These are phyloP conservation scores for Alloascoidea hylecoeti DNA, from an alignment of 805 yeast species.

Conservation along the genomic window DNA sequence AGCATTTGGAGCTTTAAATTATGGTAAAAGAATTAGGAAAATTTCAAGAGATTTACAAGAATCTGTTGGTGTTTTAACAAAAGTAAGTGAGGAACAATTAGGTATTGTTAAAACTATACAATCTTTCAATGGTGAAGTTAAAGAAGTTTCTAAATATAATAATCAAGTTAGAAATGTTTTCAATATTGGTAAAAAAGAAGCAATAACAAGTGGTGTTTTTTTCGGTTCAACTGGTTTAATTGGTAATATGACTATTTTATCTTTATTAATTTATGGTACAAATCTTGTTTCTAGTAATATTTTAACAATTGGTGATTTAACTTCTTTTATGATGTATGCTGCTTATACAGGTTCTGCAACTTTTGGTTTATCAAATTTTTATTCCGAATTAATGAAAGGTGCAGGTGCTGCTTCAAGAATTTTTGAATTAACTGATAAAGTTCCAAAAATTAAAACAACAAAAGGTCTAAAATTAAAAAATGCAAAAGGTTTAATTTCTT, in stretches of 20 bases:
- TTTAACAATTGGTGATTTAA: slow-evolving; percentile 74
- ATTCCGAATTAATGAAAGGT: slow-evolving; percentile 92
- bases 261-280: slow-evolving; percentile 68
- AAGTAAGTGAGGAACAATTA: slow-evolving; percentile 84
- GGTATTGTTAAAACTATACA: slow-evolving; percentile 80
- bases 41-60: slow-evolving; percentile 70
- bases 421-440: slow-evolving; percentile 72
- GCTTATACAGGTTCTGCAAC: slow-evolving; percentile 89
- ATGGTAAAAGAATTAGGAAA: slow-evolving; percentile 66
- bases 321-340: slow-evolving; percentile 92
- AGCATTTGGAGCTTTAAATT: slow-evolving; percentile 62
- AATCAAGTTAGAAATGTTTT: slow-evolving; percentile 51
- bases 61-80: slow-evolving; percentile 74
- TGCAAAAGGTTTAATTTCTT: slow-evolving; percentile 29
- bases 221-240: slow-evolving; percentile 71
- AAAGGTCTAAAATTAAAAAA: slow-evolving; percentile 36
- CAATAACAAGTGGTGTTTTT: slow-evolving; percentile 60
- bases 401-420: slow-evolving; percentile 90
- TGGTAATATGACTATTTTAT: slow-evolving; percentile 72
- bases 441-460: slow-evolving; percentile 57
- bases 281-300: slow-evolving; percentile 66
- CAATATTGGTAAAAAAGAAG: slow-evolving; percentile 66
- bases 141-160: slow-evolving; percentile 66
- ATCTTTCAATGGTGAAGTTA: slow-evolving; percentile 73
- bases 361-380: slow-evolving; percentile 81